Evolutionary conservation across 192 early-diverging fungal genomes (phyloP).

Genomic region (Entophlyctis luteolus): DNA sequence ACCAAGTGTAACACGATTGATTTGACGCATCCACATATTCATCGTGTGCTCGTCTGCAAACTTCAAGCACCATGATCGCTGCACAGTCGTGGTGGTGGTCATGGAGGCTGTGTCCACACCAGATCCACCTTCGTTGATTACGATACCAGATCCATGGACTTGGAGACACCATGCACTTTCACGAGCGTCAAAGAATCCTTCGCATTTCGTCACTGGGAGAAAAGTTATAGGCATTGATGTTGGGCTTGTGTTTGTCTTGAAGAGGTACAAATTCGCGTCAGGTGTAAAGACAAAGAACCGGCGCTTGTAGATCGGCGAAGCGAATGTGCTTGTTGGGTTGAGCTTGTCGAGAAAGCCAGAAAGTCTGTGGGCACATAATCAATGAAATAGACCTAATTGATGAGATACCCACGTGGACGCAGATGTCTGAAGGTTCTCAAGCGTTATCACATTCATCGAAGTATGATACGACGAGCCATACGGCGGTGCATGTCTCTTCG

Average conservation of each 20-base stretch:
- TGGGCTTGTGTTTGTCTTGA: not conserved
- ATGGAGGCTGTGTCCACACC: no score
- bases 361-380: no score
- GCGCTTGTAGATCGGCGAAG: not conserved
- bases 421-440: no score
- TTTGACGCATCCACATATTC: not conserved
- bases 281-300: not conserved
- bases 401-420: no score
- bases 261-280: conserved; percentile 11
- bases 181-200: not conserved
- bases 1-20: no score
- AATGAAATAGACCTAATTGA: no score
- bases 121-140: not conserved
- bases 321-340: not conserved
- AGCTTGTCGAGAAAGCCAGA: not conserved
- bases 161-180: not conserved
- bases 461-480: no score
- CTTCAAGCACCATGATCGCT: not conserved
- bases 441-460: no score
- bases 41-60: not conserved
- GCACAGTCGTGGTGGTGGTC: not conserved
- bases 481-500: no score
- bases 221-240: not conserved
- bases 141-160: not conserved
- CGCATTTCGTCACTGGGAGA: not conserved